These are phyloP conservation scores for Fragaria ananassa DNA, from an alignment of 306 rosid species.

Conservation along the genomic window DNA sequence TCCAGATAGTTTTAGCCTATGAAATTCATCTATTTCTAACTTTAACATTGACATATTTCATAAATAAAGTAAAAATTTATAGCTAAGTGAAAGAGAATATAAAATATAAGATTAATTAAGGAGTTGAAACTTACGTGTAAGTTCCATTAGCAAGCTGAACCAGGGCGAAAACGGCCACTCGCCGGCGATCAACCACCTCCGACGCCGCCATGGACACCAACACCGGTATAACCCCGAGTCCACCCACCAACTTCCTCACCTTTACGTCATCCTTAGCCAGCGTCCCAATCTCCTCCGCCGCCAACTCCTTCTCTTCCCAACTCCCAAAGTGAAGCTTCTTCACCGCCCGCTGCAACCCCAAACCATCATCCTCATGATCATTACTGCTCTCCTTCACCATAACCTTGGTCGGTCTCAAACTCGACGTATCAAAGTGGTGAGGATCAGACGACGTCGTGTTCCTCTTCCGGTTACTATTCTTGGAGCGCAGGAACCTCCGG, in stretches of 20 bases:
- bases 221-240: conserved; percentile 77
- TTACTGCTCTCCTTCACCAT: conserved; percentile 26
- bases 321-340: conserved; percentile 90
- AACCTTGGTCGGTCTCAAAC: background rate
- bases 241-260: conserved; percentile 64
- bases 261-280: conserved; percentile 62
- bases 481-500: conserved; percentile 59
- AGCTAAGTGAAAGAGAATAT: background rate
- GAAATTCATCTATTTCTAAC: background rate
- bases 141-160: conserved; percentile 70
- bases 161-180: conserved; percentile 51
- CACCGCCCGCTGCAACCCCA: conserved; percentile 64
- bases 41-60: background rate
- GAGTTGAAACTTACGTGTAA: conserved; percentile 53
- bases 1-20: background rate
- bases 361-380: conserved; percentile 29
- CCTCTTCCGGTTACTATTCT: conserved; percentile 46
- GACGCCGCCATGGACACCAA: conserved; percentile 74
- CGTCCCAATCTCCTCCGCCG: conserved; percentile 61
- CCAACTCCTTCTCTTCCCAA: conserved; percentile 77
- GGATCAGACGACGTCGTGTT: conserved; percentile 26
- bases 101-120: background rate
- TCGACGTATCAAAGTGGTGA: conserved; percentile 16
- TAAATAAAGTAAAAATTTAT: background rate
- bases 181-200: conserved; percentile 36